phyloP scores from a whole-genome alignment of 306 rosid genomes.

The Vigna nakashimae region DNA sequence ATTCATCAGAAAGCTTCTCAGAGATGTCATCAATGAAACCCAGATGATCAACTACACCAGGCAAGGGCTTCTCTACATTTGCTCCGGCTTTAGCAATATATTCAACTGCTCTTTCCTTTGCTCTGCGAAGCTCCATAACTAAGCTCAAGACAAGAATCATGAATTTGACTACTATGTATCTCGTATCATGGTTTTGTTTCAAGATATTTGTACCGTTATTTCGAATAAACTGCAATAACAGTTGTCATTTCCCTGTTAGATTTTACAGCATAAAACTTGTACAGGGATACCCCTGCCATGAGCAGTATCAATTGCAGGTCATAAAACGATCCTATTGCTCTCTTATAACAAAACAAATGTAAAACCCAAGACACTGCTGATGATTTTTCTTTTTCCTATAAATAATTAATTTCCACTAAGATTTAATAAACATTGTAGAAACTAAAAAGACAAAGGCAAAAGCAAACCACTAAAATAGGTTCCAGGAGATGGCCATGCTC shows the following conservation, averaged over 20 bases:
- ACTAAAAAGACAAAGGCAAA: constrained; percentile 38
- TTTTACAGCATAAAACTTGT: constrained; percentile 26
- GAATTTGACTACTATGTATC: constrained; percentile 68
- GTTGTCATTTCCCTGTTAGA: constrained; percentile 35
- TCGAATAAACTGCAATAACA: constrained; percentile 72
- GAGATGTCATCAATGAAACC: constrained; percentile 54
- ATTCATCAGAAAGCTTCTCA: constrained; percentile 59
- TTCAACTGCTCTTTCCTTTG: constrained; percentile 61
- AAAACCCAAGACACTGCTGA: constrained; percentile 23
- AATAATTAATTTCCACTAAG: constrained; percentile 17
- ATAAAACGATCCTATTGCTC: constrained; percentile 10
- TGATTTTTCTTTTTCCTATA: constrained; percentile 10
- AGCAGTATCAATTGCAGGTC: constrained; percentile 26
- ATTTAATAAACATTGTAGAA: constrained; percentile 18
- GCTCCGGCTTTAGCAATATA: constrained; percentile 49
- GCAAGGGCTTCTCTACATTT: constrained; percentile 43
- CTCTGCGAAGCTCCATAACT: constrained; percentile 79
- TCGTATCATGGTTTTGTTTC: constrained; percentile 58
- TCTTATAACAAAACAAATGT: constrained; percentile 5
- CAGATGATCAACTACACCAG: constrained; percentile 48
- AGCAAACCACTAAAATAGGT: constrained; percentile 69
- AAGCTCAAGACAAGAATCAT: constrained; percentile 71
- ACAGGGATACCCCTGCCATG: constrained; percentile 14
- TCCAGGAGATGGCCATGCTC: constrained; percentile 64
- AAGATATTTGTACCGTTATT: constrained; percentile 51